Evolutionary conservation across 805 yeast species (phyloP), one percentile per base, ranked within the genome.

Genomic region (Dipodascus albidus): DNA sequence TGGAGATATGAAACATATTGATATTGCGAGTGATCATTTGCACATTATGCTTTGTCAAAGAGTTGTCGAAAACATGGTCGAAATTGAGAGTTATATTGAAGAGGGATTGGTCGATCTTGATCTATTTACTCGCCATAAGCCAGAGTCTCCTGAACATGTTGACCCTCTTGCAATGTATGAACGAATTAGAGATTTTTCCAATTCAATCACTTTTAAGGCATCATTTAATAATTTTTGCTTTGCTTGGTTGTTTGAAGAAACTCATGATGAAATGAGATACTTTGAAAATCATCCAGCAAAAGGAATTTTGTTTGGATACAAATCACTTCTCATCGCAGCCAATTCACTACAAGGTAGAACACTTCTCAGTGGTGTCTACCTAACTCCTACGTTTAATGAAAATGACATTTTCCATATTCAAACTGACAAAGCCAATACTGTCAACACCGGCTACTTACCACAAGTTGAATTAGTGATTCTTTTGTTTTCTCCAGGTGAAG

Each of bases 261-360:
- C 62, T 15, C 61, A 62, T 3, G 65, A 65, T 1, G 56, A 62
- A 1, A 74, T 48, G 8, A 23, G 19, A 56, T 59, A 3, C 48
- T 41, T 15, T 2, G 54, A 2, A 38, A 49, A 48, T 15, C 42
- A 19, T 11, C 52, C 57, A 0, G 50, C 73, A 21, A 88, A 88
- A 0, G 96, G 96, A 9, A 62, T 87, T n/a, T 81, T 85, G 41
- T 56, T 81, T 27, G 97, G 97, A 0, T 87, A 85, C 53, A 87
- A 86, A 58, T 70, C 82, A 17, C 77, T 87, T 20, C 85, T 82
- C 57, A 80, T 87, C 1, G 78, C 81, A 0, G 75, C 82, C 21
- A 82, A 81, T 49, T 76, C 78, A 17, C 72, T 72, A 6, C 67
- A 79, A 44, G 95, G 95, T 1, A 82, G 82, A 57, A 70, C 87